Evolutionary conservation across 495 filamentous ascomycete genomes (phyloP).

Genomic region (Bacidia gigantensis): DNA sequence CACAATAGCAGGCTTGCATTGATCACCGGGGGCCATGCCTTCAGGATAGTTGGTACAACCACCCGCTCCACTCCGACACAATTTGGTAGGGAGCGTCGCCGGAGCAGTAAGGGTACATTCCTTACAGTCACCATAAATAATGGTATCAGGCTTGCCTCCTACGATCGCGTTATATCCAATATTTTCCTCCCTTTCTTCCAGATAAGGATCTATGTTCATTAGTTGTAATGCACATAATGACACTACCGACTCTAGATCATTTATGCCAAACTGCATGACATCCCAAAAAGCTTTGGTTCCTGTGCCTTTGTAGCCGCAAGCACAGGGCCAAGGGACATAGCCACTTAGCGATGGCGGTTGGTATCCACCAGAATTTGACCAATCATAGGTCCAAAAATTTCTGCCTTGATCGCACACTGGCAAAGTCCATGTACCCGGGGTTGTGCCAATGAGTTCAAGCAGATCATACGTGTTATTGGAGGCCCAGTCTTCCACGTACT

Average conservation of each 20-base stretch:
- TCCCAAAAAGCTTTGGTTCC: background rate
- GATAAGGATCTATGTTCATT: background rate
- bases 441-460: background rate
- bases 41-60: background rate
- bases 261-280: background rate
- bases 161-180: background rate
- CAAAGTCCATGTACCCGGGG: background rate
- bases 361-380: background rate
- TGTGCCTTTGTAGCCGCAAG: background rate
- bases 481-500: slow-evolving; percentile 2
- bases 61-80: background rate
- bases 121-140: background rate
- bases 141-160: background rate
- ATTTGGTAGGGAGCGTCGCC: background rate
- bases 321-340: background rate
- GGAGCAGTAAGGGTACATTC: background rate
- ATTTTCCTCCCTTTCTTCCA: background rate
- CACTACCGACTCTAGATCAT: no score
- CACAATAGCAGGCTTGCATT: background rate
- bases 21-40: background rate
- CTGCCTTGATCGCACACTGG: slow-evolving; percentile 1
- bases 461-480: background rate
- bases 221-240: no score
- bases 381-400: slow-evolving; percentile 2
- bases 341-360: background rate